Evolutionary conservation across 306 rosid species (phyloP).

Genomic region (Sicyos edulis): DNA sequence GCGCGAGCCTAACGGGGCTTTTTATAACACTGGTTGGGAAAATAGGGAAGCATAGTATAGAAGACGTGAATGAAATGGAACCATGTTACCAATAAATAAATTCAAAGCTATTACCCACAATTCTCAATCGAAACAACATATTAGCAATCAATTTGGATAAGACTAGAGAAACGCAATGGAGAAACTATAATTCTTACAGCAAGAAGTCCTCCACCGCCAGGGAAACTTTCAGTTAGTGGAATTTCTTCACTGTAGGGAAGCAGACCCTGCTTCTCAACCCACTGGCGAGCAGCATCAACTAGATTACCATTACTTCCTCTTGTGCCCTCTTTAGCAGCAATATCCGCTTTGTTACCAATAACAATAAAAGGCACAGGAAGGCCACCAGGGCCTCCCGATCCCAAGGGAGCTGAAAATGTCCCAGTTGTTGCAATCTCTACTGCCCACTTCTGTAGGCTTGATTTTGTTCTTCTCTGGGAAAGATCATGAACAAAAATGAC

Average conservation of each 20-base stretch:
- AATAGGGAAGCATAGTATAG: background rate
- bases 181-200: slow-evolving; percentile 48
- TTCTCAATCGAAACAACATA: background rate
- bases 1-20: no score
- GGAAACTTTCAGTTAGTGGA: slow-evolving; percentile 91
- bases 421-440: slow-evolving; percentile 82
- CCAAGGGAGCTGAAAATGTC: slow-evolving; percentile 92
- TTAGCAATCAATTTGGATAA: background rate
- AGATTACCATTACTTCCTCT: slow-evolving; percentile 95
- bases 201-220: slow-evolving; percentile 68
- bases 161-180: background rate
- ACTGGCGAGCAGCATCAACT: slow-evolving; percentile 94
- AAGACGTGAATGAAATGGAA: slow-evolving; percentile 12
- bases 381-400: slow-evolving; percentile 91
- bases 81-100: background rate
- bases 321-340: slow-evolving; percentile 86
- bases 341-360: slow-evolving; percentile 90
- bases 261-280: slow-evolving; percentile 99
- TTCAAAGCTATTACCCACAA: slow-evolving; percentile 1
- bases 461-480: slow-evolving; percentile 87
- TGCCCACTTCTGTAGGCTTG: slow-evolving; percentile 95
- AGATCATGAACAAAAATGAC: slow-evolving; percentile 98
- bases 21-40: background rate
- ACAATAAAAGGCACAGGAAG: slow-evolving; percentile 90
- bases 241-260: slow-evolving; percentile 96